Conservation (phyloP, 495 filamentous ascomycete genomes). For the Penicillium taxi region DNA sequence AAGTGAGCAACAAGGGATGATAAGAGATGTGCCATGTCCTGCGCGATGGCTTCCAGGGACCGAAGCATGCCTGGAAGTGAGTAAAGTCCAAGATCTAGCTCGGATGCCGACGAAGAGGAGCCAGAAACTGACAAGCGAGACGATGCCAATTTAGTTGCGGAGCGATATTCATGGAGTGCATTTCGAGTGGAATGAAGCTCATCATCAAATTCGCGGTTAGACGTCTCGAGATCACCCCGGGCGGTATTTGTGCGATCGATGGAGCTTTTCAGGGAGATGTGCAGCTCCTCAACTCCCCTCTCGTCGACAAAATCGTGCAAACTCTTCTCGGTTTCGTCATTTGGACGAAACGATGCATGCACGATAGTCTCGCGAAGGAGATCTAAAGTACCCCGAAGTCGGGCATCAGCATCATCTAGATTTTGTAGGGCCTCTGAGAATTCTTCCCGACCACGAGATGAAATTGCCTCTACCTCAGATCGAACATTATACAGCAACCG, state of each 20-base stretch:
- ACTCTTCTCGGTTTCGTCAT: constrained; percentile 56
- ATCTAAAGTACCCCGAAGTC: constrained; percentile 63
- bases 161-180: constrained; percentile 43
- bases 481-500: constrained; percentile 60
- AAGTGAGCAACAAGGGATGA: constrained; percentile 85
- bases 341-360: constrained; percentile 63
- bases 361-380: constrained; percentile 64
- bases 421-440: constrained; percentile 56
- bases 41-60: constrained; percentile 66
- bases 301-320: constrained; percentile 91
- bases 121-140: constrained; percentile 35
- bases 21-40: constrained; percentile 73
- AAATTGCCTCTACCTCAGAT: constrained; percentile 49
- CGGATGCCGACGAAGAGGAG: constrained; percentile 28
- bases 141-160: constrained; percentile 33
- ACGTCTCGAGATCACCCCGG: constrained; percentile 45
- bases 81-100: constrained; percentile 31
- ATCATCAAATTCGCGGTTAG: constrained; percentile 41
- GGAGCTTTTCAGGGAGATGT: constrained; percentile 55
- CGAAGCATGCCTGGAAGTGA: constrained; percentile 62
- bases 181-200: constrained; percentile 58
- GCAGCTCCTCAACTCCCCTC: constrained; percentile 60
- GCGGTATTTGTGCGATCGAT: constrained; percentile 51
- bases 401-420: constrained; percentile 66
- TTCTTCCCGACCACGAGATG: constrained; percentile 44